phyloP scores from a whole-genome alignment of 192 early-diverging fungal genomes.

The Coemansia sp. region DNA sequence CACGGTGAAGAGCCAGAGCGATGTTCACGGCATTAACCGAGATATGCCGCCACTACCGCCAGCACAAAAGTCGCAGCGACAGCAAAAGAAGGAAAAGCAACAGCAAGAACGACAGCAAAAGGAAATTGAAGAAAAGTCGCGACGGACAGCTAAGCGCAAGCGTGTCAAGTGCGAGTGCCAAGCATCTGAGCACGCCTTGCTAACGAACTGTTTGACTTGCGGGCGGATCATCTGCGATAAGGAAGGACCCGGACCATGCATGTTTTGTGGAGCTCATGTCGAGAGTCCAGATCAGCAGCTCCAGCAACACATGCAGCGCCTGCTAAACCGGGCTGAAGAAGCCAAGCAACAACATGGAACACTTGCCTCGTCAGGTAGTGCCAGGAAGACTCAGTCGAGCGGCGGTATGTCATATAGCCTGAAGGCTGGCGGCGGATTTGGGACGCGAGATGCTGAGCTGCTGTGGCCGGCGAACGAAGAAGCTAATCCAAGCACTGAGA shows the following conservation, averaged over 20 bases:
- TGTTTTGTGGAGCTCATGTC: conserved; percentile 50
- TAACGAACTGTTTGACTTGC: conserved; percentile 58
- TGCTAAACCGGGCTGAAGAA: conserved; percentile 17
- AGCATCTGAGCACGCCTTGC: conserved; percentile 46
- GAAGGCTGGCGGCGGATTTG: conserved; percentile 34
- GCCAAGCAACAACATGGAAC: not conserved
- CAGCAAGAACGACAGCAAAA: conserved; percentile 17
- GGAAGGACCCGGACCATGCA: conserved; percentile 58
- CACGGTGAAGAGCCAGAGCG: not conserved
- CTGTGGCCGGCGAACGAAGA: conserved; percentile 20
- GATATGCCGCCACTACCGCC: not conserved
- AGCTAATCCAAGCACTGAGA: not conserved
- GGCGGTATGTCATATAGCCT: conserved; percentile 25
- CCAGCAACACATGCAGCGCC: conserved; percentile 43
- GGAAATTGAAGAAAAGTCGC: conserved; percentile 21
- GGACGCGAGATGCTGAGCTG: conserved; percentile 9
- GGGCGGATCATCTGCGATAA: conserved; percentile 57
- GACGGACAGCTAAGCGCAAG: conserved; percentile 29
- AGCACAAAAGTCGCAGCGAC: conserved; percentile 37
- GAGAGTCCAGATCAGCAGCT: conserved; percentile 52
- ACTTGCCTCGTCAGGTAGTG: not conserved
- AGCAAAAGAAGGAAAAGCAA: conserved; percentile 37
- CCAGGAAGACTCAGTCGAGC: not conserved
- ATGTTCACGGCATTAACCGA: not conserved
- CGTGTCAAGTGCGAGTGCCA: conserved; percentile 52